These are phyloP conservation scores for Gracilaria caudata DNA, from an alignment of 23 red algal genomes.

Conservation along the genomic window DNA sequence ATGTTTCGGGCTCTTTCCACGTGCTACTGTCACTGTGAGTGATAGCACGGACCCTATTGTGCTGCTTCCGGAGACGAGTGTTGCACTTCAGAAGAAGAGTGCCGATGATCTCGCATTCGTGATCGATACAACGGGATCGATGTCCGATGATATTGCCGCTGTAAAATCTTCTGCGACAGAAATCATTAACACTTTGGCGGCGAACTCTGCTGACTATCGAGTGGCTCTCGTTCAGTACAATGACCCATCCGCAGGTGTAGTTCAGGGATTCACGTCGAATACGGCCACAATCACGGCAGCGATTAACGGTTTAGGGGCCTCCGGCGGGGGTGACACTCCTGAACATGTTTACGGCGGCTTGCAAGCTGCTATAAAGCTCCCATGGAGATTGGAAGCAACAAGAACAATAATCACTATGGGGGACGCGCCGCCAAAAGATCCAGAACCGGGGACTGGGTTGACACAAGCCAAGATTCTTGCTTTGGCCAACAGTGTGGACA, in stretches of 20 bases:
- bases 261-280: not conserved
- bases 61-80: not conserved
- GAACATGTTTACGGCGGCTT: not conserved
- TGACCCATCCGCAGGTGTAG: slow-evolving; percentile 9
- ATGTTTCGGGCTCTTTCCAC: not conserved
- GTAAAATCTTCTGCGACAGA: not conserved
- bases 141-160: slow-evolving; percentile 23
- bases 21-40: not conserved
- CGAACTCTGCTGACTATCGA: not conserved
- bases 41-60: not conserved
- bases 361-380: not conserved
- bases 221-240: slow-evolving; percentile 16
- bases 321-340: not conserved
- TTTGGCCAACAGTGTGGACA: slow-evolving; percentile 1
- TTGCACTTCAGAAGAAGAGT: slow-evolving; percentile 3
- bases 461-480: slow-evolving; percentile 4
- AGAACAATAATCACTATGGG: slow-evolving; percentile 21
- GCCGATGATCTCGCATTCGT: slow-evolving; percentile 36
- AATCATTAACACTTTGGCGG: slow-evolving; percentile 17
- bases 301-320: slow-evolving; percentile 1
- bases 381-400: slow-evolving; percentile 26
- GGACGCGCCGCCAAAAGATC: slow-evolving; percentile 9
- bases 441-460: not conserved
- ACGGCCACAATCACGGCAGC: not conserved
- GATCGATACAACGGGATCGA: slow-evolving; percentile 26